Evolutionary conservation across 192 early-diverging fungal species (phyloP), one percentile per base, ranked within the genome.

Genomic region (Lunasporangiospora selenospora): DNA sequence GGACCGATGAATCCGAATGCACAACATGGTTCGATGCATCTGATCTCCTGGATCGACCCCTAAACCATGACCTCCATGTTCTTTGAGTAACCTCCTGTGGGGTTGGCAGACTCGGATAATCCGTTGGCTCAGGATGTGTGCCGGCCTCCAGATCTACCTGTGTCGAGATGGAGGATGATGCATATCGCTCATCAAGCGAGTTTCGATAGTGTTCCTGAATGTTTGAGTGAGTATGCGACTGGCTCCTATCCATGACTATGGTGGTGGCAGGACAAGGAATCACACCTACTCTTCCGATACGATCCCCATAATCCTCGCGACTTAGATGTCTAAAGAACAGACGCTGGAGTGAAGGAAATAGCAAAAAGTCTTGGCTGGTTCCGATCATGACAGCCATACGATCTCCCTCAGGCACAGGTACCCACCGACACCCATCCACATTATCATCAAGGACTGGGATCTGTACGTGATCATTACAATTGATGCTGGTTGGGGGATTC

Each of bases 321-420:
- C 69, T 73, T 27, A 73, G 23, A 37, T 63, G 60, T 10, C 69
- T 59, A 26, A 73, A 58, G 13, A 73, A 31, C n/a, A 73, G 43
- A 7, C 69, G 54, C 34, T 63, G 69, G 33, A 73, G 53, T 2
- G 69, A 73, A 10, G 69, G 69, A n/a, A 73, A 73, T 23, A 73
- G 48, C 24, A 73, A 23, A 33, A 73, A 73, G 31, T 73, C 69
- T 16, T 63, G 39, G 21, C 69, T 63, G 6, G 54, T 73, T 2
- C 69, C 69, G 15, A 73, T 73, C 69, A 73, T 73, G 11, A 73
- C 69, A 23, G 69, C 69, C 6, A 73, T 40, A 6, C 69, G 53
- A 27, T 73, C 69, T 13, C 69, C 60, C 1, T 27, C 21, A 7
- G 36, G 46, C 2, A 73, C 69, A 18, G 53, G 48, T 0, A 63